Conservation (phyloP, 2,329 filamentous ascomycete species). For the Beauveria sp. region DNA sequence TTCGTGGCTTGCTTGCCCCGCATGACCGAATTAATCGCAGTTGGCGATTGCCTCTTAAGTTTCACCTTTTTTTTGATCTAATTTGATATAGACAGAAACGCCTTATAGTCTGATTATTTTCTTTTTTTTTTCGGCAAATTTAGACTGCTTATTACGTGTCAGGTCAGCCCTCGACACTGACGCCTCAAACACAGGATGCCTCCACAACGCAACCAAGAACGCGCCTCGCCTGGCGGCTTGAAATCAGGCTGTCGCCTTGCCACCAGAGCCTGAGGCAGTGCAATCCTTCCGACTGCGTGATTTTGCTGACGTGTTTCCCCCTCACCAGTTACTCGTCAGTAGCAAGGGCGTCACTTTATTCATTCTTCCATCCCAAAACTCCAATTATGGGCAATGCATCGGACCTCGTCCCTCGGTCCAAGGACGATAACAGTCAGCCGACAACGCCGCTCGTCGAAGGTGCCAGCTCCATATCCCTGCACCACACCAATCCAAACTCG, state of each 20-base stretch:
- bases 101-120: no score
- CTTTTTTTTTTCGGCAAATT: neutral
- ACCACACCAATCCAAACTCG: constrained; percentile 12
- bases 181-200: constrained; percentile 7
- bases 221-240: neutral
- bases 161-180: no score
- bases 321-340: neutral
- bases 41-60: no score
- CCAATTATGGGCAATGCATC: constrained; percentile 21
- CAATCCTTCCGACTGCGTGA: neutral
- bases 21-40: no score
- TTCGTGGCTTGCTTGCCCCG: no score
- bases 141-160: neutral
- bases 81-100: no score
- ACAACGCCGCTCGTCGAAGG: constrained; percentile 20
- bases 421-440: constrained; percentile 12
- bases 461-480: constrained; percentile 21
- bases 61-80: no score
- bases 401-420: constrained; percentile 11
- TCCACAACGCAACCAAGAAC: neutral
- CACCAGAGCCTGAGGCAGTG: neutral
- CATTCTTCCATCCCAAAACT: neutral
- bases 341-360: no score
- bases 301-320: neutral
- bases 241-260: neutral